Conservation (phyloP, 2,329 filamentous ascomycete species). For the Hypoxylon sp. region DNA sequence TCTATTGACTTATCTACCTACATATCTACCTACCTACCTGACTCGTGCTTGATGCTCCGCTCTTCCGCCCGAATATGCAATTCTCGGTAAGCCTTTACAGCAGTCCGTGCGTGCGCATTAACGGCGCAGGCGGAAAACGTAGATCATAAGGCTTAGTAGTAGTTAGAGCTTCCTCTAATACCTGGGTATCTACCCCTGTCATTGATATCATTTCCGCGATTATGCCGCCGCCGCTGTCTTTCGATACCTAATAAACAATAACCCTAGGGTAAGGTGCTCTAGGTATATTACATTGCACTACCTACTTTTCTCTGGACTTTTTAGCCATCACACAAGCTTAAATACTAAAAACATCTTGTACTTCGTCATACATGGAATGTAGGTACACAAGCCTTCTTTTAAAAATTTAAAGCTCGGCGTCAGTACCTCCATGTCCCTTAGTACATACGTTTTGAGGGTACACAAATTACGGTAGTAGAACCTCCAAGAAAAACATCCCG, state of each 20-base stretch:
- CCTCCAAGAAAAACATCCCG: conserved; percentile 16
- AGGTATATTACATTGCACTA: neutral
- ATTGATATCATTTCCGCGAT: neutral
- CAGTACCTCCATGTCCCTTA: neutral
- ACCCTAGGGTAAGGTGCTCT: neutral
- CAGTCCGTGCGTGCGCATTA: conserved; percentile 16
- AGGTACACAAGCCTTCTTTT: neutral
- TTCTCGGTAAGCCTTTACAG: conserved; percentile 35
- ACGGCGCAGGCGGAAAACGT: conserved; percentile 19
- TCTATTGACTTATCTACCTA: conserved; percentile 8
- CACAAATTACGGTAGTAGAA: conserved; percentile 3
- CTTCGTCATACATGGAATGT: neutral
- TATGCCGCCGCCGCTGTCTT: neutral
- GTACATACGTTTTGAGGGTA: conserved; percentile 2
- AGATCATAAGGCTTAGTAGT: conserved; percentile 17
- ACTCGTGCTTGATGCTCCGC: conserved; percentile 15
- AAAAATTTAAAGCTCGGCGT: conserved; percentile 14
- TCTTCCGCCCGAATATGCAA: conserved; percentile 23
- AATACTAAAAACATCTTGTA: conserved; percentile 11
- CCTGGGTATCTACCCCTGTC: conserved; percentile 19
- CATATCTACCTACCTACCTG: conserved; percentile 19
- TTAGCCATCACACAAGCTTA: conserved; percentile 25
- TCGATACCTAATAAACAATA: neutral
- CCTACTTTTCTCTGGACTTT: neutral
- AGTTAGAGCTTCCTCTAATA: conserved; percentile 8